A percentile compares a stretch with the other conserved stretches of the same genome.
phyloP scores from a whole-genome alignment of 164 flowering plant species.

The Platanus orientalis region DNA sequence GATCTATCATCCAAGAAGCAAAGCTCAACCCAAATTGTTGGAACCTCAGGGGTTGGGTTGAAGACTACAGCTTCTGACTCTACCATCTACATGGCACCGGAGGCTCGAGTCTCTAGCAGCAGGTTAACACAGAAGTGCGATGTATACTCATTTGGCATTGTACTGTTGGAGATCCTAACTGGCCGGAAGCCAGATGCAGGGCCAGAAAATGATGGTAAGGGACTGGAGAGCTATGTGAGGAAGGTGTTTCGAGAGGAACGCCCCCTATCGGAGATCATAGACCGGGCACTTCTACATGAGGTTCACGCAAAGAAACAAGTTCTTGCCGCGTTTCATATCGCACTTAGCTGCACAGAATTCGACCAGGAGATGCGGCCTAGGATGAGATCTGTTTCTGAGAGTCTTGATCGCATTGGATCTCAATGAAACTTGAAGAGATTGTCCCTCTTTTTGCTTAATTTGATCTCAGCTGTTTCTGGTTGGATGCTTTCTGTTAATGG shows the following conservation, averaged over 20 bases:
- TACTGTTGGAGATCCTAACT: slow-evolving; percentile 78
- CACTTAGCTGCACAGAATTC: slow-evolving; percentile 77
- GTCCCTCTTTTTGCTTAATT: too few species aligned
- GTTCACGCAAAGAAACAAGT: slow-evolving; percentile 83
- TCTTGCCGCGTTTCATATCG: slow-evolving; percentile 65
- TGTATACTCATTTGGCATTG: slow-evolving; percentile 82
- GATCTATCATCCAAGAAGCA: slow-evolving; percentile 31
- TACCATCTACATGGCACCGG: slow-evolving; percentile 63
- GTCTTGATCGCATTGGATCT: slow-evolving; percentile 58
- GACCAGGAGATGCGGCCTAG: slow-evolving; percentile 83
- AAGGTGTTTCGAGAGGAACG: slow-evolving; percentile 63
- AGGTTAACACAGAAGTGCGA: slow-evolving; percentile 75
- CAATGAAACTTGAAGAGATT: slow-evolving; percentile 24
- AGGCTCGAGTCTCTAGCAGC: slow-evolving; percentile 45
- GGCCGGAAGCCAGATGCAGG: slow-evolving; percentile 55
- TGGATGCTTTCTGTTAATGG: too few species aligned
- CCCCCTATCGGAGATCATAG: slow-evolving; percentile 76
- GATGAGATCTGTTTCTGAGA: slow-evolving; percentile 75
- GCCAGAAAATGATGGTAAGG: slow-evolving; percentile 47
- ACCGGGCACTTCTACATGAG: slow-evolving; percentile 62
- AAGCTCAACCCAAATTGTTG: slow-evolving; percentile 23
- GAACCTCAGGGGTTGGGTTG: slow-evolving; percentile 24
- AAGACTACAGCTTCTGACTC: slow-evolving; percentile 27
- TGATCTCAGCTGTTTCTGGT: too few species aligned
- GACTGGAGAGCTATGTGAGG: slow-evolving; percentile 67